Conservation (phyloP, 2,329 filamentous ascomycete genomes). For the Thermothelomyces thermophilus region DNA sequence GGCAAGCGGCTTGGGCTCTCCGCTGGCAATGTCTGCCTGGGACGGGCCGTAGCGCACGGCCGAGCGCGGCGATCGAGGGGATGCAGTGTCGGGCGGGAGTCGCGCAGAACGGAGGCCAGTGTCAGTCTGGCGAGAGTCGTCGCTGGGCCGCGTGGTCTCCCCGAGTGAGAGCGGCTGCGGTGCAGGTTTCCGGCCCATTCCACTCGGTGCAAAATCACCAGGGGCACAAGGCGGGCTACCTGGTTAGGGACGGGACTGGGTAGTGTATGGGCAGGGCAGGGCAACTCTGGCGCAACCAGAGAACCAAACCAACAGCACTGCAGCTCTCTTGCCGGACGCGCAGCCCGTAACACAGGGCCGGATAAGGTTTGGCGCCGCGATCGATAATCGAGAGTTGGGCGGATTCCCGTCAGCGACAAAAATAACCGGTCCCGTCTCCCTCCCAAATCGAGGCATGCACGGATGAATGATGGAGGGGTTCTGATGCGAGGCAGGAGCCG, state of each 20-base stretch:
- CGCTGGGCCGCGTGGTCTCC: constrained; percentile 32
- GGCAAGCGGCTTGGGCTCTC: constrained; percentile 28
- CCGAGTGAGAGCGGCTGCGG: constrained; percentile 52
- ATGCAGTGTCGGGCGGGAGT: constrained; percentile 35
- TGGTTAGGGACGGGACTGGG: constrained; percentile 22
- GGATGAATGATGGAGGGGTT: constrained; percentile 14
- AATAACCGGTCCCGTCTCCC: constrained; percentile 7
- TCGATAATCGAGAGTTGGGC: constrained; percentile 29
- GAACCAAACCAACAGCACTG: neutral
- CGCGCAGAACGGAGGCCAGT: constrained; percentile 28
- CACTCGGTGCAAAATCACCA: constrained; percentile 13
- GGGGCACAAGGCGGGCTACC: constrained; percentile 18
- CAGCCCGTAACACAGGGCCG: constrained; percentile 30
- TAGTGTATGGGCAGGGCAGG: neutral
- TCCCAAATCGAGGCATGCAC: no score
- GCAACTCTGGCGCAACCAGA: constrained; percentile 29
- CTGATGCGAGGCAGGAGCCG: constrained; percentile 10
- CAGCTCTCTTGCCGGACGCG: constrained; percentile 26
- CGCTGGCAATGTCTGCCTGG: constrained; percentile 22
- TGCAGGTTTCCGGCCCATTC: constrained; percentile 53
- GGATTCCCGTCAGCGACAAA: constrained; percentile 30
- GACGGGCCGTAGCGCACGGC: constrained; percentile 40
- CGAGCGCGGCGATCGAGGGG: constrained; percentile 39
- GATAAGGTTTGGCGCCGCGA: constrained; percentile 13
- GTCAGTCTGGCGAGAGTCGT: constrained; percentile 31